These are phyloP conservation scores for Candida mesenterica DNA, from an alignment of 1,139 yeast species.

Conservation along the genomic window DNA sequence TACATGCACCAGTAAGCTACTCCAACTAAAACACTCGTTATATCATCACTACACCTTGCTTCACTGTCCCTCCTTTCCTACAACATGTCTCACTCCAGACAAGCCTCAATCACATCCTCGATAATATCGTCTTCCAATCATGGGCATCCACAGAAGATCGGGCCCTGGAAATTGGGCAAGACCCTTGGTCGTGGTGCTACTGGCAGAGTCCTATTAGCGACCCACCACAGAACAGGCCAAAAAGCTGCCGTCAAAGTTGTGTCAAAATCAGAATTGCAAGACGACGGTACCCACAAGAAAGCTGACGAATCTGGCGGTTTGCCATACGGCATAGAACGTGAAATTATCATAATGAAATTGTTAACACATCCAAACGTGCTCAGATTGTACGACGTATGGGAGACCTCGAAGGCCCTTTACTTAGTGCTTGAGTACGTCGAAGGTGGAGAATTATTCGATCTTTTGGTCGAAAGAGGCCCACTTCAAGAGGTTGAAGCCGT, in stretches of 20 bases:
- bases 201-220: slow-evolving; percentile 74
- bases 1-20: too few species aligned
- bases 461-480: slow-evolving; percentile 77
- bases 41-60: background rate
- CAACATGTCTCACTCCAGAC: slow-evolving; percentile 41
- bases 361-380: slow-evolving; percentile 75
- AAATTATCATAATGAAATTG: slow-evolving; percentile 77
- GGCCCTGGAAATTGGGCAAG: slow-evolving; percentile 80
- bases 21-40: background rate
- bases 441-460: slow-evolving; percentile 79
- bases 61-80: background rate
- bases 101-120: slow-evolving; percentile 39
- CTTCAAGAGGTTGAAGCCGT: slow-evolving; percentile 73
- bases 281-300: slow-evolving; percentile 33
- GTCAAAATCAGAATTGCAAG: slow-evolving; percentile 56
- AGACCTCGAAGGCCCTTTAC: slow-evolving; percentile 71
- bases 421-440: slow-evolving; percentile 77
- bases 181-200: slow-evolving; percentile 83
- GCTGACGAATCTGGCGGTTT: slow-evolving; percentile 50
- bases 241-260: slow-evolving; percentile 82
- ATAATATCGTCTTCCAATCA: slow-evolving; percentile 30
- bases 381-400: slow-evolving; percentile 81
- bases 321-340: slow-evolving; percentile 81
- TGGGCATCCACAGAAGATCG: slow-evolving; percentile 51
- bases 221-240: slow-evolving; percentile 65